Percentiles rank a stretch among this genome's conserved stretches.
These are phyloP conservation scores for Drechmeria coniospora DNA, from an alignment of 2,329 filamentous ascomycete species.

Conservation along the genomic window DNA sequence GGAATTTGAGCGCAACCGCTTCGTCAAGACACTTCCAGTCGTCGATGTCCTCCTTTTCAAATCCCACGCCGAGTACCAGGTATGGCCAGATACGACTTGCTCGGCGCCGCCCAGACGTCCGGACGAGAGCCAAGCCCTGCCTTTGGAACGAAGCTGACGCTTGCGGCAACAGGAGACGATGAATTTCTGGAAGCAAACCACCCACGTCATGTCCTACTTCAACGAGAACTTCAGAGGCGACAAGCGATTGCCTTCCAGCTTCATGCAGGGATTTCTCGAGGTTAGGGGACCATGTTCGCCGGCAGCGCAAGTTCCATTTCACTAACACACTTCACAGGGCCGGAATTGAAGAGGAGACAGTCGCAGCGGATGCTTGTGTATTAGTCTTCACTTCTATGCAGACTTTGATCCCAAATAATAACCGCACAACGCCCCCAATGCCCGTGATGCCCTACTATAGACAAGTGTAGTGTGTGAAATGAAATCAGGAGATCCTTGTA, in stretches of 20 bases:
- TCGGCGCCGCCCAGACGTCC: no score
- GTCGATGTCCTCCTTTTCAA: slow-evolving; percentile 85
- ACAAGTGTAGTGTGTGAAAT: slow-evolving; percentile 8
- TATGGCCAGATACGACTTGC: slow-evolving; percentile 27
- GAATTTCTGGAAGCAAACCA: slow-evolving; percentile 98
- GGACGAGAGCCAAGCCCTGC: not conserved
- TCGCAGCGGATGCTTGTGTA: slow-evolving; percentile 16
- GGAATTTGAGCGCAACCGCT: slow-evolving; percentile 93
- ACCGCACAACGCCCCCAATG: slow-evolving; percentile 17
- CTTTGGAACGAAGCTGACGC: slow-evolving; percentile 17
- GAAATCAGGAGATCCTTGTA: slow-evolving; percentile 3
- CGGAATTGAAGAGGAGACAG: slow-evolving; percentile 36
- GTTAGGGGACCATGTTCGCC: no score
- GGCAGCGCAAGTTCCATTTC: no score
- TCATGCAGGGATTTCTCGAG: slow-evolving; percentile 92
- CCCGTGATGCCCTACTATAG: slow-evolving; percentile 8
- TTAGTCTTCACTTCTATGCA: slow-evolving; percentile 13
- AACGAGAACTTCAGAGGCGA: slow-evolving; percentile 64
- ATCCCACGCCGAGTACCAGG: slow-evolving; percentile 89
- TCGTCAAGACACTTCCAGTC: slow-evolving; percentile 73
- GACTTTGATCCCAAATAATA: slow-evolving; percentile 13
- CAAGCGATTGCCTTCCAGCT: slow-evolving; percentile 68
- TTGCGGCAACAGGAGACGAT: slow-evolving; percentile 61
- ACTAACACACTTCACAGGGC: slow-evolving; percentile 23
- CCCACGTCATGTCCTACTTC: slow-evolving; percentile 95